These are phyloP conservation scores for Aeminium ludgeri DNA, from an alignment of 495 filamentous ascomycete species.

Conservation along the genomic window DNA sequence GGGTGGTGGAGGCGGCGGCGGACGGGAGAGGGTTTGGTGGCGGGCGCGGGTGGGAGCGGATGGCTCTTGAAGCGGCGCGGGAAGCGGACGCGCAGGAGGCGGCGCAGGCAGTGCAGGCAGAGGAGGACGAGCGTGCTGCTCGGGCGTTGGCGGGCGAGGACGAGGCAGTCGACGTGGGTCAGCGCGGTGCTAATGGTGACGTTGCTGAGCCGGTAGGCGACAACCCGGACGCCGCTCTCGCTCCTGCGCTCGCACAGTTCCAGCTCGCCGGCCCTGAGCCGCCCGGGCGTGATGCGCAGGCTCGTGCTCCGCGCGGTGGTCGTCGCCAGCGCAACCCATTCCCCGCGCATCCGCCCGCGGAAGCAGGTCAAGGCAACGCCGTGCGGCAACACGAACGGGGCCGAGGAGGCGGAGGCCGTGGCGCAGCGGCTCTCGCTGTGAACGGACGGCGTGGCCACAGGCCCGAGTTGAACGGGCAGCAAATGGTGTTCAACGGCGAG, in stretches of 20 bases:
- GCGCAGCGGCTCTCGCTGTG: not conserved
- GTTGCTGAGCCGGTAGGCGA: too few species aligned
- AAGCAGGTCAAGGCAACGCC: not conserved
- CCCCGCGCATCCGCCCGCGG: slow-evolving; percentile 2
- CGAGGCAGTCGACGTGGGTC: too few species aligned
- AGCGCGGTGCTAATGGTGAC: not conserved
- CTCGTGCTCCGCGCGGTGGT: not conserved
- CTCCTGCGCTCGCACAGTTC: slow-evolving; percentile 2
- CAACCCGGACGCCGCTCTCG: not conserved
- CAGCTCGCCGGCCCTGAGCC: not conserved
- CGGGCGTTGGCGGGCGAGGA: not conserved
- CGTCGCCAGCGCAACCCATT: slow-evolving; percentile 7
- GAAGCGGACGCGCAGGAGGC: slow-evolving; percentile 9
- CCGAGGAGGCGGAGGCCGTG: not conserved
- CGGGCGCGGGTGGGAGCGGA: slow-evolving; percentile 19
- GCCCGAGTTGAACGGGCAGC: not conserved
- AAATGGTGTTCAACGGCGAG: slow-evolving; percentile 3
- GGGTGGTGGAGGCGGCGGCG: slow-evolving; percentile 32
- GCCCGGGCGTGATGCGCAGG: not conserved
- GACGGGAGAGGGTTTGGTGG: slow-evolving; percentile 31
- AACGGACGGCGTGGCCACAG: not conserved
- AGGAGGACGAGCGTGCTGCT: slow-evolving; percentile 1
- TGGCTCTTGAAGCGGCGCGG: slow-evolving; percentile 13
- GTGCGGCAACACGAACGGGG: slow-evolving; percentile 10
- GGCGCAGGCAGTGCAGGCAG: slow-evolving; percentile 6